Evolutionary conservation across 2,329 filamentous ascomycete genomes (phyloP), one percentile per base, ranked within the genome.

Genomic region (Sporothrix sp.): DNA sequence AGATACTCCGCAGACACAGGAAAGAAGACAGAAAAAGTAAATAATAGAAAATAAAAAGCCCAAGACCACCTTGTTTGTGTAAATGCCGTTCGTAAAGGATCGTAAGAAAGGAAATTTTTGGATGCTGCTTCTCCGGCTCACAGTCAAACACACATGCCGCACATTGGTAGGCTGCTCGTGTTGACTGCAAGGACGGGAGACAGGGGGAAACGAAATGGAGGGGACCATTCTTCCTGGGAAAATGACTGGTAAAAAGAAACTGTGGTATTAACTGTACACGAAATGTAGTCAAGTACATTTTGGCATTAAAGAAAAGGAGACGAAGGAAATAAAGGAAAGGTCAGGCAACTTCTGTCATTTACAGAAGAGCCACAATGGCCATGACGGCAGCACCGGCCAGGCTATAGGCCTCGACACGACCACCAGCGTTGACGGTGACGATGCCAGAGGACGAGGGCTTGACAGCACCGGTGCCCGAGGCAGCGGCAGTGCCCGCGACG

Each of bases 21-120:
- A 44, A 51, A 42, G 25, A 33, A 13, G 20, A 21, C 25, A 32
- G 10, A 37, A 28, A 43, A 43, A 23, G 28, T 33, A 39, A 52
- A 50, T 21, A 46, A 49, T 42, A 54, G 46, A 35, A 52, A 36
- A 40, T 40, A 52, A 14, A 43, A n/a, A 52, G 38, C 51, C 55
- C 46, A 57, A 56, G 53, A 56, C 55, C 55, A 59, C 58, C 57
- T 50, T 52, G 53, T 60, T 45, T 53, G 42, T 50, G 37, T 49
- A 52, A 61, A 64, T 63, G 59, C 61, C 63, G 38, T 63, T 59
- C 63, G 67, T 74, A 68, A 74, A 76, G 71, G 74, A 78, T 75
- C 73, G 74, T 77, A 71, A 74, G 72, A 76, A 76, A 69, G 52
- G 47, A 54, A 55, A 52, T 47, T 37, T 40, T 47, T 35, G 3